Evolutionary conservation across 164 flowering plant genomes (phyloP), one percentile per base, ranked within the genome.

Genomic region (Piper longum): DNA sequence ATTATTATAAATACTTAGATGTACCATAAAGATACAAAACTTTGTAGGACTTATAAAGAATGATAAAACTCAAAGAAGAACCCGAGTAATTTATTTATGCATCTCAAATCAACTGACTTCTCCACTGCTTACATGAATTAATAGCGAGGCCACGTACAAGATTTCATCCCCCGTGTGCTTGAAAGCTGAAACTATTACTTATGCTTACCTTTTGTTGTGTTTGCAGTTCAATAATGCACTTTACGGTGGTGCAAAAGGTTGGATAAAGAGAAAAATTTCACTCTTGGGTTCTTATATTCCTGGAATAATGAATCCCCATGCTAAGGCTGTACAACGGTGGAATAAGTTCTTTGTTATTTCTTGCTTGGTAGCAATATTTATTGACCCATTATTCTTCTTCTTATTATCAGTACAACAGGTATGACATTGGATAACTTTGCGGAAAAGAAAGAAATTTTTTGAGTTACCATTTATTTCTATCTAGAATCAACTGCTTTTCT

Each of bases 361-460:
- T 57, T 89, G 91, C 78, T 75, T 87, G 79, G 72, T 89, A 67
- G 89, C 96, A 51, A 79, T 87, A 54, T 92, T 92, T 64, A 68
- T 89, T 4, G 98, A 92, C 68, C 98, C 98, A 2, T 64, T 87
- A 52, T 92, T 89, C 76, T 92, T 89, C 79, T 81, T 89, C 75
- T 57, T 89, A 72, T 70, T 91, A 39, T 81, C 77, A 1, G 85
- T 73, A 9, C 52, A 73, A 7, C 5, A 79, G 95, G 98, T 48
- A 48, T 48, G 11, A 48, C 14, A 14, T 48, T 48, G 52, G 52
- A 48, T 48, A 14, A 9, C 14, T 12, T 48, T 9, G 52, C 7
- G 52, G 14, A 11, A 26, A 26, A 26, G n/a, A 26, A 26, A 26
- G 36, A 26, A 26, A 26, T 26, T 26, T 1, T 26, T 26, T 26